Evolutionary conservation across 176 grass and related monocot genomes (phyloP).

Genomic region (Microstegium vimineum): DNA sequence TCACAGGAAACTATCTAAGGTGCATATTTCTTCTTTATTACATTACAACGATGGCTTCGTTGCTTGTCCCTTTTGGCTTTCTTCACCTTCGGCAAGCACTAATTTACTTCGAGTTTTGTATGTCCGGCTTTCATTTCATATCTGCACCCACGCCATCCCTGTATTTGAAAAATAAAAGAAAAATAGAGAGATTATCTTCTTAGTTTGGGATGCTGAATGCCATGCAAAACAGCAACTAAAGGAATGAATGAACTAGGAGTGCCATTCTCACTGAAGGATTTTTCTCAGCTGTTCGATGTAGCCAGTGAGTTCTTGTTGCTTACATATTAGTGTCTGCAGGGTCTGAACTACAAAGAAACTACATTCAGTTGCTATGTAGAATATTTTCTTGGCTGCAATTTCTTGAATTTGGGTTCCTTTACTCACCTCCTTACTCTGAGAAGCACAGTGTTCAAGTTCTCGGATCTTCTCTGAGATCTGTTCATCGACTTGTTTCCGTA

Average conservation of each 20-base stretch:
- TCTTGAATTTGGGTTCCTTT: conserved; percentile 2
- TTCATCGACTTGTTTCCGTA: conserved; percentile 2
- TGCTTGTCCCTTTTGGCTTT: not conserved
- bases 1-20: not conserved
- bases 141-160: conserved; percentile 9
- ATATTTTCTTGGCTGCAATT: conserved; percentile 19
- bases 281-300: conserved; percentile 59
- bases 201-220: not conserved
- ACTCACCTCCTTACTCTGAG: conserved; percentile 60
- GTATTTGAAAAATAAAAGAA: not conserved
- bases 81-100: not conserved
- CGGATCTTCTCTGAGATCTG: conserved; percentile 48
- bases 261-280: conserved; percentile 44
- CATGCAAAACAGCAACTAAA: not conserved
- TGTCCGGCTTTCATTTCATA: not conserved
- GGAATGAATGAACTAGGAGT: not conserved
- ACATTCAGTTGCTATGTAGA: not conserved
- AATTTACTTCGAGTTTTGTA: conserved; percentile 5
- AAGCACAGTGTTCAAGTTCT: conserved; percentile 59
- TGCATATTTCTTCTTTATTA: not conserved
- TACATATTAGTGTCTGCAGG: conserved; percentile 49
- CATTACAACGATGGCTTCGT: not conserved
- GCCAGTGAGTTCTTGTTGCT: conserved; percentile 60
- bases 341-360: conserved; percentile 40
- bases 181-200: not conserved